These are phyloP conservation scores for Daldinia concentrica DNA, from an alignment of 495 filamentous ascomycete genomes.

Conservation along the genomic window DNA sequence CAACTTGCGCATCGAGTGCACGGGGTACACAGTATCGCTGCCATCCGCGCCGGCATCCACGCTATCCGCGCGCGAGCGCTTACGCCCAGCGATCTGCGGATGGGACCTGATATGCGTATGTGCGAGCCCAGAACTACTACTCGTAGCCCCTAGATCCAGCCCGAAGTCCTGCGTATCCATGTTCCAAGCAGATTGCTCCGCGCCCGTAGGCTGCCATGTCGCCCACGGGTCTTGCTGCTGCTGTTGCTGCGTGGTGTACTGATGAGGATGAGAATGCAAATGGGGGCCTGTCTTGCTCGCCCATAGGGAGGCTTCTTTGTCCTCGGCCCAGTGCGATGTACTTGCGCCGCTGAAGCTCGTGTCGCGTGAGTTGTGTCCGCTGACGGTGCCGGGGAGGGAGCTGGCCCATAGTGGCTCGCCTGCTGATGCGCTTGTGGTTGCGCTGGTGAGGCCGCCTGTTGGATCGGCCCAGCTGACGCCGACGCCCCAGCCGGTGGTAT, in stretches of 20 bases:
- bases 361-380: slow-evolving; percentile 9
- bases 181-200: slow-evolving; percentile 14
- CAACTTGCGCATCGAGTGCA: slow-evolving; percentile 43
- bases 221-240: slow-evolving; percentile 19
- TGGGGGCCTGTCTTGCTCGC: not conserved
- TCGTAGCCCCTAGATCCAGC: slow-evolving; percentile 12
- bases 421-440: slow-evolving; percentile 15
- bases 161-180: slow-evolving; percentile 29
- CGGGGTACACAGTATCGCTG: slow-evolving; percentile 37
- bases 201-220: slow-evolving; percentile 20
- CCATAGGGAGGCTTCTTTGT: slow-evolving; percentile 12
- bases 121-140: slow-evolving; percentile 12
- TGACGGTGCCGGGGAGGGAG: not conserved
- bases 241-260: slow-evolving; percentile 3
- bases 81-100: slow-evolving; percentile 32
- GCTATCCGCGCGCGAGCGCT: slow-evolving; percentile 42
- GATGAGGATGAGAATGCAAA: not conserved
- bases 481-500: slow-evolving; percentile 21
- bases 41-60: slow-evolving; percentile 21
- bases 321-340: slow-evolving; percentile 17
- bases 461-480: slow-evolving; percentile 41
- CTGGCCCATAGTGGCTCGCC: slow-evolving; percentile 40
- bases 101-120: slow-evolving; percentile 3
- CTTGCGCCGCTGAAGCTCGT: slow-evolving; percentile 33
- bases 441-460: slow-evolving; percentile 14